Conservation (phyloP, 1,139 yeast genomes). For the Nakaseomyces nivariensis region DNA sequence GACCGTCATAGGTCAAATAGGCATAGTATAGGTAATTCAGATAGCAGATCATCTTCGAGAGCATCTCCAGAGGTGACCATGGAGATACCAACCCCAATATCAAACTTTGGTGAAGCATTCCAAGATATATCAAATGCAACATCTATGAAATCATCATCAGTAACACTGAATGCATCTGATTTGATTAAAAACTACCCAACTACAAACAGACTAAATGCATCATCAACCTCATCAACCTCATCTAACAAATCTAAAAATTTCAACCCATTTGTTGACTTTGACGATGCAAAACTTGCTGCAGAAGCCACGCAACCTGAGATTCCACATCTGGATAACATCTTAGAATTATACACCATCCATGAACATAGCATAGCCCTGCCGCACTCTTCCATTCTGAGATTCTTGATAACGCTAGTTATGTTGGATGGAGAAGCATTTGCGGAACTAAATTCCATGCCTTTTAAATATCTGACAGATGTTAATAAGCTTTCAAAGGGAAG, state of each 20-base stretch:
- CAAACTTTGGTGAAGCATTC: not conserved
- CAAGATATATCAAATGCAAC: not conserved
- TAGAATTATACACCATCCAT: conserved; percentile 16
- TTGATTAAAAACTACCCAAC: not conserved
- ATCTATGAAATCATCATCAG: not conserved
- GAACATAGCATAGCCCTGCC: conserved; percentile 21
- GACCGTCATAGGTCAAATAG: not conserved
- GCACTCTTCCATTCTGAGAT: conserved; percentile 20
- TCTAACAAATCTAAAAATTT: not conserved
- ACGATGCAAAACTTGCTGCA: not conserved
- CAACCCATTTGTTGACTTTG: conserved; percentile 1
- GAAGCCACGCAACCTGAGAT: conserved; percentile 3
- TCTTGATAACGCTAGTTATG: conserved; percentile 17
- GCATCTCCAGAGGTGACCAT: not conserved
- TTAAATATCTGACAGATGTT: conserved; percentile 17
- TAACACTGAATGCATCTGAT: not conserved
- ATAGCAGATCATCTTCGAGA: not conserved
- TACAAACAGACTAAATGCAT: not conserved
- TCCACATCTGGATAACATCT: conserved; percentile 14
- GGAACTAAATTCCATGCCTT: conserved; percentile 18
- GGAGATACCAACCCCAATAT: not conserved
- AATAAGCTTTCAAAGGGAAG: conserved; percentile 1
- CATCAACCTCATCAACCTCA: not conserved
- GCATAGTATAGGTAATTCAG: not conserved
- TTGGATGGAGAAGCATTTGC: conserved; percentile 20